These are phyloP conservation scores for Elsinoe australis DNA, from an alignment of 2,329 filamentous ascomycete species.

Conservation along the genomic window DNA sequence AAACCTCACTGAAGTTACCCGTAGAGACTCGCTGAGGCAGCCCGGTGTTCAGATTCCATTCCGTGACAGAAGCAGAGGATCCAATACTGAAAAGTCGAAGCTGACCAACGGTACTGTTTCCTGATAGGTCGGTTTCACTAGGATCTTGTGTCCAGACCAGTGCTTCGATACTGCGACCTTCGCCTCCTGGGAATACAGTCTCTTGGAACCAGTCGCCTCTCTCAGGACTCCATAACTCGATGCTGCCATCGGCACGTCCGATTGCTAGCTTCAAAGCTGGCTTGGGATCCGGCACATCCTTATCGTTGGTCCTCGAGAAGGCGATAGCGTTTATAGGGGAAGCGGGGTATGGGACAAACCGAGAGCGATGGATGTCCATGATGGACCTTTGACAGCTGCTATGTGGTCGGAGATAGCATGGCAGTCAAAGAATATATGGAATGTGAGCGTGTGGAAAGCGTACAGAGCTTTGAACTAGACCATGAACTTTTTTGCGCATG, in stretches of 20 bases:
- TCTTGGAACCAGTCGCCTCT: slow-evolving; percentile 84
- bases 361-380: slow-evolving; percentile 96
- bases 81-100: slow-evolving; percentile 92
- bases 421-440: too few relatives aligned
- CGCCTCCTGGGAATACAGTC: slow-evolving; percentile 71
- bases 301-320: slow-evolving; percentile 68
- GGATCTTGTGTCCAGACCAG: slow-evolving; percentile 86
- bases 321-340: slow-evolving; percentile 90
- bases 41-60: slow-evolving; percentile 84
- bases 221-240: slow-evolving; percentile 93
- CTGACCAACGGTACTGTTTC: slow-evolving; percentile 57
- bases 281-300: slow-evolving; percentile 34
- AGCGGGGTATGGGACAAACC: slow-evolving; percentile 87
- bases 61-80: slow-evolving; percentile 83
- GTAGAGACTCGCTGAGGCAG: slow-evolving; percentile 72
- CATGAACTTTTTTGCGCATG: neutral
- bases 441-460: too few relatives aligned
- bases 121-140: slow-evolving; percentile 58
- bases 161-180: slow-evolving; percentile 80
- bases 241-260: slow-evolving; percentile 87
- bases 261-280: slow-evolving; percentile 71
- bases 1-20: slow-evolving; percentile 91
- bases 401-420: too few relatives aligned
- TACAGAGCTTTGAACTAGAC: too few relatives aligned
- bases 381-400: slow-evolving; percentile 8